Conservation (phyloP, 2,329 filamentous ascomycete genomes). For the Epichloe brachyelytri region DNA sequence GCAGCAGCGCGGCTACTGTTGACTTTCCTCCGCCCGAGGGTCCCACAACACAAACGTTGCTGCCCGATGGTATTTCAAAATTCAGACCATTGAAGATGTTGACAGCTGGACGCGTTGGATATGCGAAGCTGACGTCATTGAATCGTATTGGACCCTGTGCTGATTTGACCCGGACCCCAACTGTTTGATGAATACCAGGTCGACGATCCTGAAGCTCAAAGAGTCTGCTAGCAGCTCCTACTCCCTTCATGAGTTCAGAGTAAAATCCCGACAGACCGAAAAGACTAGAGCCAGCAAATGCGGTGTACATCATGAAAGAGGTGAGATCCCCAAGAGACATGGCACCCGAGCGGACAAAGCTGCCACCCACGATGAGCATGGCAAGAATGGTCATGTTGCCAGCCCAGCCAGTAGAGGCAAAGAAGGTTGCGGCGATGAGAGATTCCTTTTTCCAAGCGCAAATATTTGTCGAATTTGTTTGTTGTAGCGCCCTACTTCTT, state of each 20-base stretch:
- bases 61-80: conserved; percentile 86
- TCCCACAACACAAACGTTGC: conserved; percentile 91
- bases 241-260: conserved; percentile 97
- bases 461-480: conserved; percentile 87
- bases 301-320: conserved; percentile 97
- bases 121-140: conserved; percentile 73
- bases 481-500: conserved; percentile 87
- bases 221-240: conserved; percentile 86
- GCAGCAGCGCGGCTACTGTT: conserved; percentile 79
- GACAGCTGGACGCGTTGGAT: conserved; percentile 86
- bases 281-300: conserved; percentile 70
- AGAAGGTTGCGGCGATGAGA: conserved; percentile 81
- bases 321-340: conserved; percentile 89
- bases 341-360: conserved; percentile 72
- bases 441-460: conserved; percentile 77
- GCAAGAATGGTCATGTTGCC: conserved; percentile 94
- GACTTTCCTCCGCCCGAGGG: conserved; percentile 94
- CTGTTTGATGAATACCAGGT: conserved; percentile 76
- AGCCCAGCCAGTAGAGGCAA: conserved; percentile 72
- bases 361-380: conserved; percentile 79
- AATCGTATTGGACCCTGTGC: conserved; percentile 86
- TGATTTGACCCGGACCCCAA: conserved; percentile 64
- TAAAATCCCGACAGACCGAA: conserved; percentile 95
- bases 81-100: conserved; percentile 78
- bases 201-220: conserved; percentile 92